phyloP scores from a whole-genome alignment of 139 green algal genomes.

The Volvox africanus region DNA sequence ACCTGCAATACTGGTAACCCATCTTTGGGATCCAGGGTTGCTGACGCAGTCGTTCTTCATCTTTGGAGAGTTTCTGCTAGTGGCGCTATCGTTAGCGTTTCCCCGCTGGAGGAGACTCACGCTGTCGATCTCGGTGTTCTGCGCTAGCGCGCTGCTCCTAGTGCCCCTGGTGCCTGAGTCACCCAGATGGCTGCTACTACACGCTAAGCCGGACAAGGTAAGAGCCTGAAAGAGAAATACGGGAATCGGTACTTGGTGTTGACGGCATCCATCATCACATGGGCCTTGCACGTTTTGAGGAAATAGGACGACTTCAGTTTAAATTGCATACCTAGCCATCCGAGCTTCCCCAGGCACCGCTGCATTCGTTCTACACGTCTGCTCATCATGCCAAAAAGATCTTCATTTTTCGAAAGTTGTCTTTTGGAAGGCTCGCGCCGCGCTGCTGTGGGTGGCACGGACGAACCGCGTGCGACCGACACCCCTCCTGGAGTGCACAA shows the following conservation, averaged over 20 bases:
- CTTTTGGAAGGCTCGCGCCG: background rate
- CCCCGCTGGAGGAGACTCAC: constrained; percentile 40
- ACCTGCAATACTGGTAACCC: too few relatives aligned
- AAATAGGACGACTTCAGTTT: too few relatives aligned
- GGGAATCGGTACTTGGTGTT: too few relatives aligned
- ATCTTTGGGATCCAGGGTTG: background rate
- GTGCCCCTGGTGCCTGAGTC: constrained; percentile 38
- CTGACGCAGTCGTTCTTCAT: constrained; percentile 49
- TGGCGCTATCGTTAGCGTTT: constrained; percentile 16
- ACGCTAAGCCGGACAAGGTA: background rate
- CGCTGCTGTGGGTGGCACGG: constrained; percentile 31
- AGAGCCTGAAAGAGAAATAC: background rate
- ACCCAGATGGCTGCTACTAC: constrained; percentile 47
- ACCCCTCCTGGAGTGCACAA: background rate
- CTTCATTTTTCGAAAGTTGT: too few relatives aligned
- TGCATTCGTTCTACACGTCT: too few relatives aligned
- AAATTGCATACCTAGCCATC: too few relatives aligned
- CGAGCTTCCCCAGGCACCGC: too few relatives aligned
- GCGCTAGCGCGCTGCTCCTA: background rate
- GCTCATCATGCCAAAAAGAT: too few relatives aligned
- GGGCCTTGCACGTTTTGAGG: too few relatives aligned
- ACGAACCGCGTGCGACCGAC: background rate
- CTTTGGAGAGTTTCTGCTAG: constrained; percentile 47
- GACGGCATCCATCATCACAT: too few relatives aligned
- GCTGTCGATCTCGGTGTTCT: background rate